These are phyloP conservation scores for Mucor piriformis DNA, from an alignment of 371 early-diverging fungal genomes.

Conservation along the genomic window DNA sequence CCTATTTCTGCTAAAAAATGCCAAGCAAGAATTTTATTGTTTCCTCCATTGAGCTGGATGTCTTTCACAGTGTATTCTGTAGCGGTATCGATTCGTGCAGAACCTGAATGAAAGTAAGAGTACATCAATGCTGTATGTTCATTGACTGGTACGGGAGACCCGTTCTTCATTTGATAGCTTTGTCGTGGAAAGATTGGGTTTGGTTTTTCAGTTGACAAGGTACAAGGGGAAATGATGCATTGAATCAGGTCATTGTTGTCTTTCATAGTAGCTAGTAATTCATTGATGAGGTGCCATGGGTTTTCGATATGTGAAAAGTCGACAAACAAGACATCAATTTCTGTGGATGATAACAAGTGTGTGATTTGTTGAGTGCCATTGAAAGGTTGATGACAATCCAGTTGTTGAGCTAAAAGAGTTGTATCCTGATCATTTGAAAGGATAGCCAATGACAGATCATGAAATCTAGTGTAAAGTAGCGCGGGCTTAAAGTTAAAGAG, in stretches of 20 bases:
- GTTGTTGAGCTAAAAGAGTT: slow-evolving; percentile 4
- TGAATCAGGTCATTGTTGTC: slow-evolving; percentile 9
- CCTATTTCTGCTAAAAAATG: slow-evolving; percentile 48
- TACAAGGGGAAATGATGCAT: slow-evolving; percentile 13
- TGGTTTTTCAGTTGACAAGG: not conserved
- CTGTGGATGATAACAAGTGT: not conserved
- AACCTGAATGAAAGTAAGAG: slow-evolving; percentile 32
- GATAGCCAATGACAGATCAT: slow-evolving; percentile 34
- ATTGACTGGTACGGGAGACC: slow-evolving; percentile 4
- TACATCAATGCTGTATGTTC: slow-evolving; percentile 13
- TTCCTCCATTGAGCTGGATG: slow-evolving; percentile 27
- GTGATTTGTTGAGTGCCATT: not conserved
- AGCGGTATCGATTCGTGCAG: slow-evolving; percentile 30
- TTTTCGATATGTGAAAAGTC: slow-evolving; percentile 19
- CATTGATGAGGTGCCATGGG: slow-evolving; percentile 18
- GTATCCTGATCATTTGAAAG: slow-evolving; percentile 14
- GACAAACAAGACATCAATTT: slow-evolving; percentile 13
- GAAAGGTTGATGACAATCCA: slow-evolving; percentile 4
- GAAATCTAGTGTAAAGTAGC: slow-evolving; percentile 28
- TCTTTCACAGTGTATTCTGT: slow-evolving; percentile 13
- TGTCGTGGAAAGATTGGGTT: slow-evolving; percentile 28
- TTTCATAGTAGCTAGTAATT: not conserved
- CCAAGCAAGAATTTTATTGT: slow-evolving; percentile 43
- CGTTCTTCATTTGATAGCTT: slow-evolving; percentile 35
- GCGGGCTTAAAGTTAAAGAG: not conserved